These are phyloP conservation scores for Murraya paniculata DNA, from an alignment of 345 rosid species.

Conservation along the genomic window DNA sequence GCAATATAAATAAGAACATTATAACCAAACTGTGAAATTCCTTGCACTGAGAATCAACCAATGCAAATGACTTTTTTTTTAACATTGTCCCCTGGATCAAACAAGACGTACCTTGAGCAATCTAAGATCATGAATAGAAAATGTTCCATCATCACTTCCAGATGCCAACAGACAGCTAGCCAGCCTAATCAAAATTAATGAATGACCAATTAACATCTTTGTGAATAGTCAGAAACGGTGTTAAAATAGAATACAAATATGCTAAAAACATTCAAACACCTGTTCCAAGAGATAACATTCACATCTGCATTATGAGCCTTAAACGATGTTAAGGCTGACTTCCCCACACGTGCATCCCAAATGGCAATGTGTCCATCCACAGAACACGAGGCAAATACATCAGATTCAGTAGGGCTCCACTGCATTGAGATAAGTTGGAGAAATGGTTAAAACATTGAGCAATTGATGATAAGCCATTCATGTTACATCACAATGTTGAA, in stretches of 20 bases:
- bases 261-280: slow-evolving; percentile 36
- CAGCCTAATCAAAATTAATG: slow-evolving; percentile 46
- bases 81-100: neutral
- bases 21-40: neutral
- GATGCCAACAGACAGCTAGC: slow-evolving; percentile 97
- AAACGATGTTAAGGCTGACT: slow-evolving; percentile 59
- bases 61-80: neutral
- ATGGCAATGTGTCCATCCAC: slow-evolving; percentile 78
- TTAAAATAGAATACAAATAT: neutral
- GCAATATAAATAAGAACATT: neutral
- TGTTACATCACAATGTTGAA: neutral
- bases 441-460: slow-evolving; percentile 6
- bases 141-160: slow-evolving; percentile 94
- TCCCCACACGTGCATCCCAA: slow-evolving; percentile 83
- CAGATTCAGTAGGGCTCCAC: slow-evolving; percentile 95
- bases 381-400: slow-evolving; percentile 84
- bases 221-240: neutral
- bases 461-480: neutral
- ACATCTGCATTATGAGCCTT: slow-evolving; percentile 94
- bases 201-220: neutral
- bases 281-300: slow-evolving; percentile 97
- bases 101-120: slow-evolving; percentile 45
- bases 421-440: slow-evolving; percentile 34
- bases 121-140: slow-evolving; percentile 91
- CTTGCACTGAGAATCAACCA: neutral